Conservation (phyloP, 441 rosid species). For the Syzygium malaccense region DNA sequence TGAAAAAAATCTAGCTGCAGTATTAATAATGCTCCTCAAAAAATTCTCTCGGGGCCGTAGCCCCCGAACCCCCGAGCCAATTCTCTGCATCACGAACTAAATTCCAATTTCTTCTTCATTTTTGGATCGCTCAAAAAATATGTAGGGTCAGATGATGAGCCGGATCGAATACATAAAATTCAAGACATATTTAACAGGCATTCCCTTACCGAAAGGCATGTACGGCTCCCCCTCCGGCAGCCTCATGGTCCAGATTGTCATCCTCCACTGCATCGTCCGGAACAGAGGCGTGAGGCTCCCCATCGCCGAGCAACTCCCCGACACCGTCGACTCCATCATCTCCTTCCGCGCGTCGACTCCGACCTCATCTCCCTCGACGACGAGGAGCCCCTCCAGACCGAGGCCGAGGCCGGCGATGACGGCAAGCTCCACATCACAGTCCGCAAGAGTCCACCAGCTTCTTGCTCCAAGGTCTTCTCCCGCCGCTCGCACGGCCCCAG, state of each 20-base stretch:
- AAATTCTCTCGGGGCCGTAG: no score
- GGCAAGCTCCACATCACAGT: slow-evolving; percentile 82
- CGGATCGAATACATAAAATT: no score
- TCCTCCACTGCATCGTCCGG: slow-evolving; percentile 81
- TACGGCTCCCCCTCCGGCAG: slow-evolving; percentile 58
- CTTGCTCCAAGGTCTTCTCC: slow-evolving; percentile 69
- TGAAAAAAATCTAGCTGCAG: no score
- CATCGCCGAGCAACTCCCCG: slow-evolving; percentile 76
- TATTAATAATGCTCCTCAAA: no score
- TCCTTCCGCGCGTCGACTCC: slow-evolving; percentile 66
- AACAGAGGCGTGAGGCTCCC: slow-evolving; percentile 76
- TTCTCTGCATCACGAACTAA: no score
- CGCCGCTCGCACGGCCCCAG: slow-evolving; percentile 63
- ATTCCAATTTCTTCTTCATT: no score
- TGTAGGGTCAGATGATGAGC: no score
- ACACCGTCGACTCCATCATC: slow-evolving; percentile 62
- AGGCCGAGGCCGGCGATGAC: slow-evolving; percentile 63
- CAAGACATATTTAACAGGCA: slow-evolving; percentile 17
- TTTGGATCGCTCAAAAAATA: no score
- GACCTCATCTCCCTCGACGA: slow-evolving; percentile 78
- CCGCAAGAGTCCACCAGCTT: slow-evolving; percentile 66
- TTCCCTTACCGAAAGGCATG: slow-evolving; percentile 83
- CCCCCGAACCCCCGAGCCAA: no score
- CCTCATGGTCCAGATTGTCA: slow-evolving; percentile 89
- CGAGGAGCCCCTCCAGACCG: slow-evolving; percentile 63